A percentile compares a stretch with the other conserved stretches of the same genome.
phyloP scores from a whole-genome alignment of 1,284 basidiomycete genomes.

The Trichosporon sp. region DNA sequence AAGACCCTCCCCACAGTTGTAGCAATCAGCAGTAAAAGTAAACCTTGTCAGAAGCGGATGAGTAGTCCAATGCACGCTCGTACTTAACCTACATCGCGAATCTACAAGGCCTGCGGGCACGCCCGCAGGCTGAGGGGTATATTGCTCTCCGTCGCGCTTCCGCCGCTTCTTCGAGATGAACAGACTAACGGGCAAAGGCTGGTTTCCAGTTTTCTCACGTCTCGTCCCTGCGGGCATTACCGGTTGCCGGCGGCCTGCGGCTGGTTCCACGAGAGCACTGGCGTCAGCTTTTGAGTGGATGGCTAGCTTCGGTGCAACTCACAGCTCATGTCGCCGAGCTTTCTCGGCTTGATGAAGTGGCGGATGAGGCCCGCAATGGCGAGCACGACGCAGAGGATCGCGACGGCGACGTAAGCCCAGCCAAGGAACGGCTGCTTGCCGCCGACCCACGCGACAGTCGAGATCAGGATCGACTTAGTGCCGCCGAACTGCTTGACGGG shows the following conservation, averaged over 20 bases:
- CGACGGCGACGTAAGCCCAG: constrained; percentile 90
- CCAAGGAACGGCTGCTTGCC: constrained; percentile 91
- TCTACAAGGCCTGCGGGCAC: background rate
- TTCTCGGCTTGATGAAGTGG: constrained; percentile 90
- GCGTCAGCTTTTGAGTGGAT: constrained; percentile 53
- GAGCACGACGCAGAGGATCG: constrained; percentile 79
- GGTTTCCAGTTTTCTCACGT: background rate
- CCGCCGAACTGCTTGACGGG: constrained; percentile 87
- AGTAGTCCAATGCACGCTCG: background rate
- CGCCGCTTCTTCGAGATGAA: background rate
- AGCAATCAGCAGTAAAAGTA: background rate
- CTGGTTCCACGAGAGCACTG: constrained; percentile 80
- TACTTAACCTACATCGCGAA: background rate
- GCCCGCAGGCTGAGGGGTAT: background rate
- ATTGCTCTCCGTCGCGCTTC: background rate
- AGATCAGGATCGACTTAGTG: constrained; percentile 94
- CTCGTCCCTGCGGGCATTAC: constrained; percentile 1
- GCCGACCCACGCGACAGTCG: constrained; percentile 96
- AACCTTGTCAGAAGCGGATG: background rate
- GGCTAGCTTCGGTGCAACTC: constrained; percentile 2
- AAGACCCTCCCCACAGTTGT: background rate
- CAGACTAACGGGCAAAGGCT: background rate
- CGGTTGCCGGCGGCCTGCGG: constrained; percentile 21
- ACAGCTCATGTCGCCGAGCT: constrained; percentile 51
- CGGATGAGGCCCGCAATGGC: constrained; percentile 83